Percentiles rank a stretch among this genome's conserved stretches.
Evolutionary conservation across 805 yeast species (phyloP).

Genomic region (Cyberlindnera bimundalis): DNA sequence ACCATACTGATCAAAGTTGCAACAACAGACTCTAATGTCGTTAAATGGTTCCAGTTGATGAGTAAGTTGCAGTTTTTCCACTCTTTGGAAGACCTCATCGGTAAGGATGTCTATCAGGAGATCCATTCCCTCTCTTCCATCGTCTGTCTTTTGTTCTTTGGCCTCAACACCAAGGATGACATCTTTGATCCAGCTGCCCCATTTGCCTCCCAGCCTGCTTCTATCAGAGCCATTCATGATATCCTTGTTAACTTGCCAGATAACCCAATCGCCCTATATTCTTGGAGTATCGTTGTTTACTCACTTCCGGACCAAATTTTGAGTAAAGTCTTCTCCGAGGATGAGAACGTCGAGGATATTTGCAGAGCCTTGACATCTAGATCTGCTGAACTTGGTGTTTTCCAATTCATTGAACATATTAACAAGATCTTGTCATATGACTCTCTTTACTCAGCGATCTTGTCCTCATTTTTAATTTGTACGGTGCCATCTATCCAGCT

Average conservation of each 20-base stretch:
- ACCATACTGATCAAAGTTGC: slow-evolving; percentile 40
- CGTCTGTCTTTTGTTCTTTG: slow-evolving; percentile 50
- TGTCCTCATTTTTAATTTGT: slow-evolving; percentile 34
- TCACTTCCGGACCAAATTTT: slow-evolving; percentile 43
- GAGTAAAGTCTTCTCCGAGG: slow-evolving; percentile 35
- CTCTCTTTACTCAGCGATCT: slow-evolving; percentile 44
- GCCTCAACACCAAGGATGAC: slow-evolving; percentile 49
- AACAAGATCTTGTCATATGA: slow-evolving; percentile 47
- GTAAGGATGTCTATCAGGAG: slow-evolving; percentile 22
- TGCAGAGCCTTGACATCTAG: slow-evolving; percentile 22
- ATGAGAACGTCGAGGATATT: slow-evolving; percentile 17
- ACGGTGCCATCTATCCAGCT: slow-evolving; percentile 46
- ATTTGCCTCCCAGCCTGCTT: slow-evolving; percentile 37
- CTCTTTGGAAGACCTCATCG: slow-evolving; percentile 15
- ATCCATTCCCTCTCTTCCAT: slow-evolving; percentile 47
- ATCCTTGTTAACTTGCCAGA: slow-evolving; percentile 34
- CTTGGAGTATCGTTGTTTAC: slow-evolving; percentile 63
- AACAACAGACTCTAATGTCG: slow-evolving; percentile 33
- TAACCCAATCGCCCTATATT: slow-evolving; percentile 52
- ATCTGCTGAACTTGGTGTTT: slow-evolving; percentile 41
- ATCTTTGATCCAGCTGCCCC: slow-evolving; percentile 36
- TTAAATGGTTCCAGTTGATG: slow-evolving; percentile 57
- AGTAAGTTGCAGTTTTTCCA: slow-evolving; percentile 28
- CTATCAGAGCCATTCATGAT: slow-evolving; percentile 40
- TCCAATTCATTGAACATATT: slow-evolving; percentile 39